Evolutionary conservation across 1,139 yeast genomes (phyloP), one percentile per base, ranked within the genome.

Genomic region (Scheffersomyces cryptocercus): DNA sequence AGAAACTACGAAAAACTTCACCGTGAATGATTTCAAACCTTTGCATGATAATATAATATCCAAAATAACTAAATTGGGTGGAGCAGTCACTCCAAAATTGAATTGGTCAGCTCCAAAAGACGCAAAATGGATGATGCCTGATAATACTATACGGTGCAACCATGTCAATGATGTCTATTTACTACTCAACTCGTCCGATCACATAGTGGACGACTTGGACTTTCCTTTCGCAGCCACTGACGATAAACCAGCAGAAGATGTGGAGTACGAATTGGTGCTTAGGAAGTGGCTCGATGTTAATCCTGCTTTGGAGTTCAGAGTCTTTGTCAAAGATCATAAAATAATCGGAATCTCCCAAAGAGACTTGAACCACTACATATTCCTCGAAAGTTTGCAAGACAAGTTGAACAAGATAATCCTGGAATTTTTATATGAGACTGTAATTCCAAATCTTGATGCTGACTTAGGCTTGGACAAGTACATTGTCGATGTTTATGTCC

Each of bases 61-160:
- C 0, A 61, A 71, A 3, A 28, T 83, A 72, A 31, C 46, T 43
- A 28, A 75, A 67, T 47, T 77, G 68, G 56, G 87, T 24, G 61
- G 86, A 0, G 67, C 82, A 1, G 90, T 90, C 6, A 75, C 88
- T 2, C 98, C 98, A 1, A 93, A 93, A 58, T 70, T 93, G 52
- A 93, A 93, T 68, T 93, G 99, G 99, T 88, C 97, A 0, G 86
- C 97, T 1, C 99, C 99, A 1, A 85, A 84, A 56, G 99, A 93
- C 64, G 89, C 98, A 6, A 78, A 82, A 1, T 93, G 99, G 99
- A 91, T 93, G 29, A 69, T 88, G 58, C 78, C 95, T 2, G 84
- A 87, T 31, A 86, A 88, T 54, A 76, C 88, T 4, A 78, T 87
- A 73, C 77, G 80, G 55, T 90, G 98, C 58, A 73, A 67, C 12